Evolutionary conservation across 352 stramenopile genomes (phyloP).

Genomic region (Globisporangium nagaii): DNA sequence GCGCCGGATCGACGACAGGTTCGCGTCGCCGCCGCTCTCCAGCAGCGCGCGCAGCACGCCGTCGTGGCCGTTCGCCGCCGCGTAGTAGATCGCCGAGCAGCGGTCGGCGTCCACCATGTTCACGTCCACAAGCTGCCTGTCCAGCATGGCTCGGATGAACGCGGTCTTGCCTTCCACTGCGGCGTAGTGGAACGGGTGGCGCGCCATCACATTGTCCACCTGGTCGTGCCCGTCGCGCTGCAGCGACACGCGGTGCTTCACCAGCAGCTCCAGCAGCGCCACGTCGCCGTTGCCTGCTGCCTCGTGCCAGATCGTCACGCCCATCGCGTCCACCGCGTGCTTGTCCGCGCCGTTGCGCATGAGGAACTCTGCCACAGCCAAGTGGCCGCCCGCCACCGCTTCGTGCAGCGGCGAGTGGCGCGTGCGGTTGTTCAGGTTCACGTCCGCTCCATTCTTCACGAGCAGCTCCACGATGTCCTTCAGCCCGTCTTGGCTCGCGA

Average conservation of each 20-base stretch:
- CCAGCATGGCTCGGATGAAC: constrained; percentile 54
- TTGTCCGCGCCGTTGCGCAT: constrained; percentile 56
- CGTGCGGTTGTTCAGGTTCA: constrained; percentile 65
- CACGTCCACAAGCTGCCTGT: constrained; percentile 51
- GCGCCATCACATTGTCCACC: constrained; percentile 75
- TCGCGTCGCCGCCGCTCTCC: constrained; percentile 35
- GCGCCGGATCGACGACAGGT: constrained; percentile 52
- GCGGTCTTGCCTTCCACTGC: constrained; percentile 57
- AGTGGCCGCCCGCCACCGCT: constrained; percentile 51
- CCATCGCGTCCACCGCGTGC: constrained; percentile 68
- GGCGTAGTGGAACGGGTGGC: constrained; percentile 78
- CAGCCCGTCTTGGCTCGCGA: constrained; percentile 52
- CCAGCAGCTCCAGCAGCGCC: constrained; percentile 54
- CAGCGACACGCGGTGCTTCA: constrained; percentile 42
- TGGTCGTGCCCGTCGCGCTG: constrained; percentile 29
- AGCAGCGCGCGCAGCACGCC: constrained; percentile 52
- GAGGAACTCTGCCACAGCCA: constrained; percentile 38
- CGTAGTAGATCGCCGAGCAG: constrained; percentile 74
- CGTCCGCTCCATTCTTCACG: constrained; percentile 35
- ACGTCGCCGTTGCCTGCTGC: constrained; percentile 55
- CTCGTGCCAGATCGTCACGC: constrained; percentile 78
- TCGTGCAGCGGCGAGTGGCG: constrained; percentile 59
- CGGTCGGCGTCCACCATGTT: constrained; percentile 57
- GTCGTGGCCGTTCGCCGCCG: constrained; percentile 53
- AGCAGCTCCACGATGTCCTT: constrained; percentile 42